Base-by-base conservation (phyloP, 2,329 filamentous ascomycete species). In the Colletotrichum sojae region DNA sequence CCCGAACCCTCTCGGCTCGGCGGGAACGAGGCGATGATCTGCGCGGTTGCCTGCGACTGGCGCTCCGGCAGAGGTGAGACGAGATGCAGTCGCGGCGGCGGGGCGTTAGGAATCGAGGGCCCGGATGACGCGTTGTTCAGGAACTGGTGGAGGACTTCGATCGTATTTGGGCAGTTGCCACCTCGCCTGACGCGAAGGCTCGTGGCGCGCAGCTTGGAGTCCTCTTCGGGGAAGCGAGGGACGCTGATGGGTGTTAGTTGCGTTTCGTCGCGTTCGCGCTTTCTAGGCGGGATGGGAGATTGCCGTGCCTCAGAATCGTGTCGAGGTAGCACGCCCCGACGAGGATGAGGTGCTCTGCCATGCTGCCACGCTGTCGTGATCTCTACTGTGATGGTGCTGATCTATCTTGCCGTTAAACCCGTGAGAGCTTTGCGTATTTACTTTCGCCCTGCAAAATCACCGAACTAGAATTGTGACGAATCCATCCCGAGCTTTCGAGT, bases 121-220 rank as follows among this genome's bases (percentile, higher is more conserved):
- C 63, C 55, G 13, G 69, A 22, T 58, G 6, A 67, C 27, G 15
- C 48, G 27, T 52, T 73, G 46, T 43, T 71, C 62, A 89, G 74
- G 18, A 93, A 84, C 76, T 94, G 90, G 70, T 89, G 85, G 27
- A 94, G 81, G 9, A 94, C 91, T 76, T 94, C 86, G 40, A 94
- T 85, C 4, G 88, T 88, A 76, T 94, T 94, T 25, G 90, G 87
- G 71, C 90, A 90, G 77, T 94, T 95, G 39, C 92, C 92, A 60
- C 92, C 92, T 27, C 91, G 87, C 36, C 92, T 88, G 51, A 85
- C 85, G 43, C 82, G 80, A 63, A 92, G 77, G 25, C 76, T 83
- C 2, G 87, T 86, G 18, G 92, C 91, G 39, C 92, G 90, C 48
- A 93, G 83, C 78, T 94, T 94, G 55, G 89, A 86, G 81, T 95